phyloP scores from a whole-genome alignment of 1,284 basidiomycete species.

The Microbotryum saponariae region DNA sequence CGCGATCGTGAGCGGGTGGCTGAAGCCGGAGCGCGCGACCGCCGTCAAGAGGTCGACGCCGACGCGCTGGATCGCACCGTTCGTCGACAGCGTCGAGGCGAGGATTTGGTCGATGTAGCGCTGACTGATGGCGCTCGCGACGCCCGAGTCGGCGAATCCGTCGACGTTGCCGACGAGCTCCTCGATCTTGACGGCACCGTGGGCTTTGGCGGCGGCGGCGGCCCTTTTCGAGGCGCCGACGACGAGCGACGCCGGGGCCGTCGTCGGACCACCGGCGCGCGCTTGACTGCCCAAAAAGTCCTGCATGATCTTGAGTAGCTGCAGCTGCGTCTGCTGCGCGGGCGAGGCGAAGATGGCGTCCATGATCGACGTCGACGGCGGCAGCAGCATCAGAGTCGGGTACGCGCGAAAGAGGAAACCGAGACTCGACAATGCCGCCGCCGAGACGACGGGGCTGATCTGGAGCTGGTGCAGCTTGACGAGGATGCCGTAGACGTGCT shows the following conservation, averaged over 20 bases:
- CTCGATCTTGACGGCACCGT: slow-evolving; percentile 16
- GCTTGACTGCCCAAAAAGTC: slow-evolving; percentile 65
- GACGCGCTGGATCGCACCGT: slow-evolving; percentile 62
- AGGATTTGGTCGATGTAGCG: slow-evolving; percentile 78
- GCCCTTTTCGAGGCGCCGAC: background rate
- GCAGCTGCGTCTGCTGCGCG: slow-evolving; percentile 47
- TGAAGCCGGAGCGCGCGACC: slow-evolving; percentile 87
- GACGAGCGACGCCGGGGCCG: background rate
- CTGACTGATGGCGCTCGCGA: slow-evolving; percentile 87
- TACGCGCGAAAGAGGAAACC: slow-evolving; percentile 85
- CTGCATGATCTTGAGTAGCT: slow-evolving; percentile 77
- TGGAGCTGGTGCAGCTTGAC: slow-evolving; percentile 62
- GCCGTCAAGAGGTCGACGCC: slow-evolving; percentile 87
- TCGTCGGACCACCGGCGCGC: background rate
- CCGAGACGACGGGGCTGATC: slow-evolving; percentile 51
- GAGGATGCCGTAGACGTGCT: slow-evolving; percentile 68
- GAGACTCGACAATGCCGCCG: slow-evolving; percentile 65
- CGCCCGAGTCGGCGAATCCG: slow-evolving; percentile 87
- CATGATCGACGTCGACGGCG: slow-evolving; percentile 74
- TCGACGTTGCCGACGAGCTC: slow-evolving; percentile 90
- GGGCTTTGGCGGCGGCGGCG: slow-evolving; percentile 44
- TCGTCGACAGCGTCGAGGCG: slow-evolving; percentile 62
- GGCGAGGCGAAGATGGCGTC: slow-evolving; percentile 65
- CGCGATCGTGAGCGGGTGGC: slow-evolving; percentile 84
- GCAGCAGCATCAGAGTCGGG: slow-evolving; percentile 75